These are phyloP conservation scores for Penicillium paxilli DNA, from an alignment of 495 filamentous ascomycete genomes.

Conservation along the genomic window DNA sequence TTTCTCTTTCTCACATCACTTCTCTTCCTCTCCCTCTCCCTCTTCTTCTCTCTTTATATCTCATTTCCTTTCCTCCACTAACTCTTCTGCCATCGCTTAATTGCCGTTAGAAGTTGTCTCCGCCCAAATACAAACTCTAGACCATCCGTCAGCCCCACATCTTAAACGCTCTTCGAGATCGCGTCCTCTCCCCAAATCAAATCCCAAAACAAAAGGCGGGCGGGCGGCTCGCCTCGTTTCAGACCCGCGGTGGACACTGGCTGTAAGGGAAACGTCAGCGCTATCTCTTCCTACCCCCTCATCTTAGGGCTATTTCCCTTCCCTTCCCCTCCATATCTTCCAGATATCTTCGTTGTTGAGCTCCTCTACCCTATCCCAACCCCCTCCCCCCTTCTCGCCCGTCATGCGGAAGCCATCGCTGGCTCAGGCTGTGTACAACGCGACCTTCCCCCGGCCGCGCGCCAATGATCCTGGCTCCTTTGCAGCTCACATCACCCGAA, in stretches of 20 bases:
- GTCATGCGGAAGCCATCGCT: slow-evolving; percentile 62
- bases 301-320: not conserved
- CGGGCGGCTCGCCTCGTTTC: slow-evolving; percentile 11
- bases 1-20: slow-evolving; percentile 3
- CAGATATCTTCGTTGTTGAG: no score
- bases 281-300: not conserved
- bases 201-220: not conserved
- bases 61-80: slow-evolving; percentile 3
- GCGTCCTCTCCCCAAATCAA: not conserved
- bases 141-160: slow-evolving; percentile 5
- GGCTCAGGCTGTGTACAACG: slow-evolving; percentile 54
- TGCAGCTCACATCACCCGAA: slow-evolving; percentile 56
- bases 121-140: no score
- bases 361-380: no score
- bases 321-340: not conserved
- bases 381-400: not conserved
- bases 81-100: no score
- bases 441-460: slow-evolving; percentile 57
- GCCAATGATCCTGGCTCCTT: slow-evolving; percentile 57
- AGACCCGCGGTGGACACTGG: slow-evolving; percentile 4
- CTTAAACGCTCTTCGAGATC: slow-evolving; percentile 1
- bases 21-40: slow-evolving; percentile 10
- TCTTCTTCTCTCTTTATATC: not conserved
- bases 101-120: no score
- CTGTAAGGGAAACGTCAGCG: not conserved